Base-by-base conservation (phyloP, 2,329 filamentous ascomycete species). In the Claviceps sp. region DNA sequence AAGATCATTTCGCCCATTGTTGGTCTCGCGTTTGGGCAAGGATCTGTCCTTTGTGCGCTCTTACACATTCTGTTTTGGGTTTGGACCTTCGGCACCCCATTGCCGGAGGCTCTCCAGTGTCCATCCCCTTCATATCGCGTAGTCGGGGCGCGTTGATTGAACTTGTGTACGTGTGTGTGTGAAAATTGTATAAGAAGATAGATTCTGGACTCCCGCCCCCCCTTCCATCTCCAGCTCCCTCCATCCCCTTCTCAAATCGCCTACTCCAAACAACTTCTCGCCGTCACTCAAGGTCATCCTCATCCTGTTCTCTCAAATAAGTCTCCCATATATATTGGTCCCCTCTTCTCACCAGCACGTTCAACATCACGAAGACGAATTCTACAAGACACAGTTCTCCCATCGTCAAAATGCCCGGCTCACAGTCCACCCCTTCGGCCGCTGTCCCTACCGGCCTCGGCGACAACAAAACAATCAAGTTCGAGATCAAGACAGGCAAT, bases 401-500 rank as follows among this genome's bases (percentile, higher is more conserved):
- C 9, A 34, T 9, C 30, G 30, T 43, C 41, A 43, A 2, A 18
- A 61, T 61, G 58, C 51, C 59, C 47, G 54, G 48, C 47, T 55
- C 56, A n/a, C 49, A 55, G 14, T 46, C 57, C 13, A 37, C 54
- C n/a, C n/a, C 54, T 42, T 43, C 58, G 51, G 41, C 52, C 9
- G 47, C 57, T 24, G 53, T 54, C 34, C 58, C 65, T 45, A 24
- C 58, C 50, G 36, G 43, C 54, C 55, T 69, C 30, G 66, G 71
- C 50, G 64, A 72, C 55, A 66, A 63, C 59, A 63, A 58, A 54
- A 69, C 65, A 54, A 66, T 76, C 65, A 67, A 67, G 62, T 76
- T 76, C 65, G 61, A 70, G 47, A 69, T 76, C 63, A 69, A 67
- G 63, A 65, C 72, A 42, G 71, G 71, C 54, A 63, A 66, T 58